Conservation (phyloP, 225 moss, liverwort and hornwort genomes). For the Rhytidiadelphus loreus region DNA sequence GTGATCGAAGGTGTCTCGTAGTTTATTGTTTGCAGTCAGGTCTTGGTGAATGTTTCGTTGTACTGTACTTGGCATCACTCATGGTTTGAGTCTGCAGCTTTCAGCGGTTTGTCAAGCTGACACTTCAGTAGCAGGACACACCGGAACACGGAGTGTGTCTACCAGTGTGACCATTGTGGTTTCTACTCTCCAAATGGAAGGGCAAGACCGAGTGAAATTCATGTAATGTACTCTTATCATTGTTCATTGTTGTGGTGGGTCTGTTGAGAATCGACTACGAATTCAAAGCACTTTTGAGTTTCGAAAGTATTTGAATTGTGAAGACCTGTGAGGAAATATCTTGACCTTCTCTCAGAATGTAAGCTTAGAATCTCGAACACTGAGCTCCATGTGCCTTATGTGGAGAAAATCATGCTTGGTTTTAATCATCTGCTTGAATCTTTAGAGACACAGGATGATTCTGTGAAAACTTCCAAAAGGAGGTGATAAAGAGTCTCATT, state of each 20-base stretch:
- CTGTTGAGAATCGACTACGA: background rate
- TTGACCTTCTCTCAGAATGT: background rate
- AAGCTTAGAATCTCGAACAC: background rate
- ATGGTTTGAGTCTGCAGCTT: background rate
- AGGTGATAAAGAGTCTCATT: background rate
- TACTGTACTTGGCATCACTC: background rate
- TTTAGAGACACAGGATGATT: background rate
- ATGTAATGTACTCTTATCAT: background rate
- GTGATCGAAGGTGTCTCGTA: background rate
- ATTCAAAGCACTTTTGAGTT: background rate
- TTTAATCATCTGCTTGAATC: background rate
- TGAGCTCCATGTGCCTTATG: background rate
- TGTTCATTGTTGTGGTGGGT: background rate
- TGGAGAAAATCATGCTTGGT: background rate
- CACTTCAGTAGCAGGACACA: background rate
- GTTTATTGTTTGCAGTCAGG: background rate
- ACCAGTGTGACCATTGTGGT: background rate
- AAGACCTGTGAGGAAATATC: background rate
- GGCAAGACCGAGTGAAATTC: background rate
- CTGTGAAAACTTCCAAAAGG: background rate
- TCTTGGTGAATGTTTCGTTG: background rate
- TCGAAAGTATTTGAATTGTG: background rate
- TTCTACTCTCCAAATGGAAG: background rate
- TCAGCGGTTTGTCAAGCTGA: background rate
- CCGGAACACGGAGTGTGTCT: background rate